Evolutionary conservation across 495 filamentous ascomycete genomes (phyloP).

Genomic region (Amorphotheca resinae): DNA sequence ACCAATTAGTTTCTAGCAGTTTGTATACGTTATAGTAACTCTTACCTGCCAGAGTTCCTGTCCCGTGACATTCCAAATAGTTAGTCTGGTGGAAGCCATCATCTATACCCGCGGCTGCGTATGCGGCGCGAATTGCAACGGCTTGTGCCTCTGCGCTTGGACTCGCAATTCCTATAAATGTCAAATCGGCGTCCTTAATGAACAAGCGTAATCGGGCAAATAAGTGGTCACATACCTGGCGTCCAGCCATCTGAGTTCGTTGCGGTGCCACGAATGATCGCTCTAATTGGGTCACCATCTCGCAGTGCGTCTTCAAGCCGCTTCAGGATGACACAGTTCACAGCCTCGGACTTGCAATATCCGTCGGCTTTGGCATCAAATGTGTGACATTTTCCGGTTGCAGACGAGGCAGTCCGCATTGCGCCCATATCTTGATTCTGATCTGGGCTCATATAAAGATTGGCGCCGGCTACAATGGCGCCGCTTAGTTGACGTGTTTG

Average conservation of each 20-base stretch:
- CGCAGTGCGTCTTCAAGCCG: constrained; percentile 40
- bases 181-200: constrained; percentile 45
- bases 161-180: constrained; percentile 42
- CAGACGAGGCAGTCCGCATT: constrained; percentile 24
- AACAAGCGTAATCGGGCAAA: constrained; percentile 43
- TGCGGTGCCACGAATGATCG: too few species aligned
- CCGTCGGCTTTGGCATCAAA: constrained; percentile 44
- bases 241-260: constrained; percentile 46
- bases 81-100: neutral
- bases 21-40: too few species aligned
- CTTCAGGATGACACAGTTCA: constrained; percentile 46
- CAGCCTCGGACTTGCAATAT: constrained; percentile 51
- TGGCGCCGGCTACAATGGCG: neutral
- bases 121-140: constrained; percentile 36
- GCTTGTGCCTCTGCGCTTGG: constrained; percentile 45
- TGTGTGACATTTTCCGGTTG: constrained; percentile 27
- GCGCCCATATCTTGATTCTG: neutral
- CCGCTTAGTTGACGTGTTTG: neutral
- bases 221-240: constrained; percentile 39
- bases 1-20: too few species aligned
- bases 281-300: too few species aligned
- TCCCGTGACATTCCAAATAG: constrained; percentile 21
- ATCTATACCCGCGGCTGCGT: constrained; percentile 26
- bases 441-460: neutral
- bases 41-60: constrained; percentile 30